These are phyloP conservation scores for Triticum timopheevii DNA, from an alignment of 176 grass and related monocot species.

Conservation along the genomic window DNA sequence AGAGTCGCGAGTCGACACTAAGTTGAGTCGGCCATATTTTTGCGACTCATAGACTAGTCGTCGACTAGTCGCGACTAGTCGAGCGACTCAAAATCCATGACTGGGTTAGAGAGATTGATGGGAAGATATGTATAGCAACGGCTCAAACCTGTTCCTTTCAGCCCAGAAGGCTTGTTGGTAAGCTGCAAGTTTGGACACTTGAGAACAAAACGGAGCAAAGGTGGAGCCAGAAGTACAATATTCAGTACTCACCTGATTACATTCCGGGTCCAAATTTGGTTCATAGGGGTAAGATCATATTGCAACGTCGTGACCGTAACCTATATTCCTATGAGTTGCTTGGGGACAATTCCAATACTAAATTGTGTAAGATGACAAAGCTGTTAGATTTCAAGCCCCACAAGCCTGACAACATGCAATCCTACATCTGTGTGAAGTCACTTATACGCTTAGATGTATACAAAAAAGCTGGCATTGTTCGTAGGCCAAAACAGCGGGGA, in stretches of 20 bases:
- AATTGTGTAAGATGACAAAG: not conserved
- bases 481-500: not conserved
- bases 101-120: constrained; percentile 16
- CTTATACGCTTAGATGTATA: constrained; percentile 29
- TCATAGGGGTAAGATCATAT: constrained; percentile 9
- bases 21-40: too few species aligned
- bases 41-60: too few species aligned
- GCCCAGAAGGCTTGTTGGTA: not conserved
- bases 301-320: not conserved
- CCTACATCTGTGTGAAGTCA: not conserved
- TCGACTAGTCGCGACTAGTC: too few species aligned
- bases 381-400: not conserved
- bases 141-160: not conserved
- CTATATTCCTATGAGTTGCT: constrained; percentile 2
- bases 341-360: not conserved
- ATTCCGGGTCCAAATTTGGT: not conserved
- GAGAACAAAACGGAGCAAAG: not conserved
- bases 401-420: not conserved
- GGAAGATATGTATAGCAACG: not conserved
- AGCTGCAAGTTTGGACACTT: constrained; percentile 30
- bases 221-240: not conserved
- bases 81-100: too few species aligned
- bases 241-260: not conserved
- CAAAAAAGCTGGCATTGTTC: constrained; percentile 11
- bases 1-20: too few species aligned